Percentiles rank a stretch among this genome's conserved stretches.
Evolutionary conservation across 1,284 basidiomycete genomes (phyloP).

Genomic region (Tilletia walkeri): DNA sequence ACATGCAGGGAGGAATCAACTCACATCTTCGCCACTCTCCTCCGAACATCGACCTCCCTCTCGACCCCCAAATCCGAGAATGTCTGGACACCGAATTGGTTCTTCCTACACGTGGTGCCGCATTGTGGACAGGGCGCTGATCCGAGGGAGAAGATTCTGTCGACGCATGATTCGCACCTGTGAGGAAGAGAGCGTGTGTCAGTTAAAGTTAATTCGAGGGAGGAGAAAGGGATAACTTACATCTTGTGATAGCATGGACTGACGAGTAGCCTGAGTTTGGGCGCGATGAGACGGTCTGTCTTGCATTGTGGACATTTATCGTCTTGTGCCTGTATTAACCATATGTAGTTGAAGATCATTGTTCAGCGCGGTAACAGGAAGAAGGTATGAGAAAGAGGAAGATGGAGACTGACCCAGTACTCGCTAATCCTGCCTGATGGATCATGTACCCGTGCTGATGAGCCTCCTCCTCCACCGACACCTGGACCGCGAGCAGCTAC

Average conservation of each 20-base stretch:
- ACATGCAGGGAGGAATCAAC: conserved; percentile 24
- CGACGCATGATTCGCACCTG: conserved; percentile 68
- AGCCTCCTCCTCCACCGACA: conserved; percentile 3
- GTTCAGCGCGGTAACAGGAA: background rate
- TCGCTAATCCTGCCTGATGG: conserved; percentile 36
- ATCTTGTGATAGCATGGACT: conserved; percentile 98
- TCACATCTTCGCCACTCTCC: conserved; percentile 81
- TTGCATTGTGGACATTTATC: conserved; percentile 98
- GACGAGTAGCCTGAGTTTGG: conserved; percentile 86
- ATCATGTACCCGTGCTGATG: background rate
- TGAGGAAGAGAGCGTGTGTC: too few relatives aligned
- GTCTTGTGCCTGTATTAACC: conserved; percentile 43
- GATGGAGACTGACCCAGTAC: conserved; percentile 31
- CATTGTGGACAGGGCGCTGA: conserved; percentile 96
- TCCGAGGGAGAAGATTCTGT: conserved; percentile 89
- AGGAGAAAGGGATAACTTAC: conserved; percentile 52
- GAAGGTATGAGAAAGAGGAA: background rate
- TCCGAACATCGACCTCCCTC: conserved; percentile 87
- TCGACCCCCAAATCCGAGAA: conserved; percentile 96
- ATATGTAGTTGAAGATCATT: too few relatives aligned
- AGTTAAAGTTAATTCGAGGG: background rate
- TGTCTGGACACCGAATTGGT: conserved; percentile 91
- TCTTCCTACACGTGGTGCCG: conserved; percentile 80
- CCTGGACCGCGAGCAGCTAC: background rate
- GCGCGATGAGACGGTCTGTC: conserved; percentile 92